Conservation (phyloP, 208 protist genomes). For the Acanthamoeba lenticulata region DNA sequence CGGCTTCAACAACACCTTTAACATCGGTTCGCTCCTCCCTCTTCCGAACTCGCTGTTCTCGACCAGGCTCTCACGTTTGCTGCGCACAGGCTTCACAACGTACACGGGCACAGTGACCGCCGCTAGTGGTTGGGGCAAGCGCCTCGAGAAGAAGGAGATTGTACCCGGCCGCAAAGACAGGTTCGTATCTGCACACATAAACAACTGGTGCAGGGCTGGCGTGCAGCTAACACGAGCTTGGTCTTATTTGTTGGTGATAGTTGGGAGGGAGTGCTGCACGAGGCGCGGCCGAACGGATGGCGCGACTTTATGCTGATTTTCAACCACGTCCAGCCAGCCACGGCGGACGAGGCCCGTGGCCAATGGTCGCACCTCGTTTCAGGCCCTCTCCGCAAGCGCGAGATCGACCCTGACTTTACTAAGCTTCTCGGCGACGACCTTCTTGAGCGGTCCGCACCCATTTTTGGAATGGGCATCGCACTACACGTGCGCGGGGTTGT, state of each 20-base stretch:
- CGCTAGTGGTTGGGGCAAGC: constrained; percentile 65
- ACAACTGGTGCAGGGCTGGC: too few species aligned
- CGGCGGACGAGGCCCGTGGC: background rate
- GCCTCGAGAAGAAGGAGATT: constrained; percentile 10
- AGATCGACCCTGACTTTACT: background rate
- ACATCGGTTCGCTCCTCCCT: constrained; percentile 6
- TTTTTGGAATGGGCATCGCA: background rate
- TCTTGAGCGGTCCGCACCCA: background rate
- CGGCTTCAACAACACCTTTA: constrained; percentile 26
- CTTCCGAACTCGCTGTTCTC: too few species aligned
- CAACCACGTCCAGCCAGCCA: background rate
- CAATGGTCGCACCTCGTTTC: constrained; percentile 1
- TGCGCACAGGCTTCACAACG: constrained; percentile 57
- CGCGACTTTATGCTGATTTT: constrained; percentile 37
- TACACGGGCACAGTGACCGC: constrained; percentile 70
- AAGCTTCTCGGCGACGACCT: constrained; percentile 3
- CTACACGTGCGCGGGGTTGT: too few species aligned
- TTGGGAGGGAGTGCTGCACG: constrained; percentile 14
- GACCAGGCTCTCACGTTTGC: background rate
- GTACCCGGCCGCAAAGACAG: constrained; percentile 46
- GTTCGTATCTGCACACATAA: too few species aligned
- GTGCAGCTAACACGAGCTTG: background rate
- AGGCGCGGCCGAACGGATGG: constrained; percentile 7
- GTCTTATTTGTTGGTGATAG: background rate
- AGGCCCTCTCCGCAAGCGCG: constrained; percentile 1